Evolutionary conservation across 805 yeast species (phyloP).

Genomic region (Candida michaelii): DNA sequence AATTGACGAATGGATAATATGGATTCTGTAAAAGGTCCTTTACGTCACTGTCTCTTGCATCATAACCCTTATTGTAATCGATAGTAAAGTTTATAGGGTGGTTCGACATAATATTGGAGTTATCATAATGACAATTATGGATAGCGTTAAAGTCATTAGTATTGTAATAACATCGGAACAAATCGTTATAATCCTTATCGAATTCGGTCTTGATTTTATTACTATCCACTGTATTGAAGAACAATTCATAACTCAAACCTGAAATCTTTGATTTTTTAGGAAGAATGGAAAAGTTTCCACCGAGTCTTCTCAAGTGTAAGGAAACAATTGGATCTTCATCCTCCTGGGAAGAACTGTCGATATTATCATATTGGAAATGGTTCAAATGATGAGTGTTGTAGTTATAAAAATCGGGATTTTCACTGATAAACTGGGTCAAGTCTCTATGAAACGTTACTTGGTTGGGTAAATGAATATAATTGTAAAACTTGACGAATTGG

Average conservation of each 20-base stretch:
- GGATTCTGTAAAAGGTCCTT: constrained; percentile 3
- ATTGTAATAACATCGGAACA: not conserved
- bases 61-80: constrained; percentile 8
- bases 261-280: not conserved
- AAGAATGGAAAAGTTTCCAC: constrained; percentile 6
- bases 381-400: constrained; percentile 19
- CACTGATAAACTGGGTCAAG: not conserved
- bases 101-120: not conserved
- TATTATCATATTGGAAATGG: constrained; percentile 8
- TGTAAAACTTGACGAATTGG: constrained; percentile 13
- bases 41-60: constrained; percentile 9
- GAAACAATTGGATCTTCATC: constrained; percentile 6
- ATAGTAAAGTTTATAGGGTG: constrained; percentile 1
- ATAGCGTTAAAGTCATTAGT: not conserved
- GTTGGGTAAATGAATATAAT: constrained; percentile 23
- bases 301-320: constrained; percentile 8
- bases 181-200: not conserved
- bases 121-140: not conserved
- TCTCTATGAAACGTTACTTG: constrained; percentile 8
- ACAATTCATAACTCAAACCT: not conserved
- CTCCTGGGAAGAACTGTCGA: not conserved
- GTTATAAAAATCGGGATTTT: constrained; percentile 1
- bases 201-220: not conserved
- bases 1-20: constrained; percentile 4
- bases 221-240: constrained; percentile 5